Conservation (phyloP, 495 filamentous ascomycete genomes). For the Trichoderma asperelloides region DNA sequence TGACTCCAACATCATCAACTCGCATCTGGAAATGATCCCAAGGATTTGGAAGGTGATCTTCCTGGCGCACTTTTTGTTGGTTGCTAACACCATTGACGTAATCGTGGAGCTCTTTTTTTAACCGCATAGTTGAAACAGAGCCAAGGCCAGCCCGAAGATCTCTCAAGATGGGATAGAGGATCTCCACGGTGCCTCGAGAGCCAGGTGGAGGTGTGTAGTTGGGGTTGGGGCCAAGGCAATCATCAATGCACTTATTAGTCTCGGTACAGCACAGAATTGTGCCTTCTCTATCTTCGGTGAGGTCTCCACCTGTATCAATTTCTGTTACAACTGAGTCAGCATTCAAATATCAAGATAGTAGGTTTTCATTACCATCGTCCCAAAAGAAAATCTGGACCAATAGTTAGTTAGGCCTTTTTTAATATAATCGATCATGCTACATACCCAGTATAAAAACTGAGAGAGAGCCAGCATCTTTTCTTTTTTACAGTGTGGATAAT, state of each 20-base stretch:
- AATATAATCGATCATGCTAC: not conserved
- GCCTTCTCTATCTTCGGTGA: not conserved
- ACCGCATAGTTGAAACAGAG: not conserved
- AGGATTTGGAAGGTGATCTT: not conserved
- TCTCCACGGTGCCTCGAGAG: not conserved
- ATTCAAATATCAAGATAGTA: not conserved
- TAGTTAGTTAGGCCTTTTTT: not conserved
- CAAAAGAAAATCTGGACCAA: not conserved
- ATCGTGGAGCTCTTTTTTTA: not conserved
- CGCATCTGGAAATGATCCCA: not conserved
- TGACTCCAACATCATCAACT: not conserved
- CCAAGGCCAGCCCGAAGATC: not conserved
- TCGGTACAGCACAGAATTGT: not conserved
- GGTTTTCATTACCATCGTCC: not conserved
- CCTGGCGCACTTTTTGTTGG: not conserved
- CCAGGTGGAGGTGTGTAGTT: not conserved
- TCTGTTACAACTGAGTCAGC: not conserved
- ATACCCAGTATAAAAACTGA: conserved; percentile 1
- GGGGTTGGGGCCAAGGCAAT: not conserved
- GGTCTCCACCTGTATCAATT: not conserved
- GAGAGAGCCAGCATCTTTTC: not conserved
- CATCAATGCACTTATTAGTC: not conserved
- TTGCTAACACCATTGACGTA: not conserved
- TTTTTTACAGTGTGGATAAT: not conserved
- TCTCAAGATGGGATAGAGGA: not conserved